These are phyloP conservation scores for Truncatella angustata DNA, from an alignment of 2,329 filamentous ascomycete genomes.

Conservation along the genomic window DNA sequence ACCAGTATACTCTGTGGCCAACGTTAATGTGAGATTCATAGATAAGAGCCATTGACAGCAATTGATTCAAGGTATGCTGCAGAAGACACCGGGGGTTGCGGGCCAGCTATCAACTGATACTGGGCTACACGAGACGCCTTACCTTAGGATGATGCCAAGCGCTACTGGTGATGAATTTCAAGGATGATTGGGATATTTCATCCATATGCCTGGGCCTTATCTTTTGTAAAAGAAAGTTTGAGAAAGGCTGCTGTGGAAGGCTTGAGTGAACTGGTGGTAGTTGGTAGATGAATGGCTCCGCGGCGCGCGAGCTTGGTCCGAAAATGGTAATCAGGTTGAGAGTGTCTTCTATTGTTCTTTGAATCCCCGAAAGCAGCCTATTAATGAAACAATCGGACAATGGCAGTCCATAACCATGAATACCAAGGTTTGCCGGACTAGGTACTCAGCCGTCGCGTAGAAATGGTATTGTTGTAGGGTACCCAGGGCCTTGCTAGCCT, in stretches of 20 bases:
- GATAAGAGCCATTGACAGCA: too few species aligned
- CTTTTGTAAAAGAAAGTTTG: not conserved
- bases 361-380: not conserved
- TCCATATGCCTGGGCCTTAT: not conserved
- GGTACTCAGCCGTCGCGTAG: not conserved
- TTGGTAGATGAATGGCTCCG: constrained; percentile 6
- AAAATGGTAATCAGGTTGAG: not conserved
- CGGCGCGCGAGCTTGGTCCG: not conserved
- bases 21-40: not conserved
- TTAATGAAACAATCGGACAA: not conserved
- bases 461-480: not conserved
- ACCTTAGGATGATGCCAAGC: too few species aligned
- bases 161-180: not conserved
- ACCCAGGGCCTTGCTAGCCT: not conserved
- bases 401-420: not conserved
- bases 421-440: constrained; percentile 1
- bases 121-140: too few species aligned
- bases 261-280: constrained; percentile 3
- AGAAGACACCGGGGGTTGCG: too few species aligned
- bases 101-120: too few species aligned
- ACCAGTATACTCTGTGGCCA: not conserved
- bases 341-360: not conserved
- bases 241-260: too few species aligned
- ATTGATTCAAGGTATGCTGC: too few species aligned
- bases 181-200: not conserved